Percentiles rank a stretch among this genome's conserved stretches.
These are phyloP conservation scores for Tinospora cordifolia DNA, from an alignment of 164 flowering plant species.

Conservation along the genomic window DNA sequence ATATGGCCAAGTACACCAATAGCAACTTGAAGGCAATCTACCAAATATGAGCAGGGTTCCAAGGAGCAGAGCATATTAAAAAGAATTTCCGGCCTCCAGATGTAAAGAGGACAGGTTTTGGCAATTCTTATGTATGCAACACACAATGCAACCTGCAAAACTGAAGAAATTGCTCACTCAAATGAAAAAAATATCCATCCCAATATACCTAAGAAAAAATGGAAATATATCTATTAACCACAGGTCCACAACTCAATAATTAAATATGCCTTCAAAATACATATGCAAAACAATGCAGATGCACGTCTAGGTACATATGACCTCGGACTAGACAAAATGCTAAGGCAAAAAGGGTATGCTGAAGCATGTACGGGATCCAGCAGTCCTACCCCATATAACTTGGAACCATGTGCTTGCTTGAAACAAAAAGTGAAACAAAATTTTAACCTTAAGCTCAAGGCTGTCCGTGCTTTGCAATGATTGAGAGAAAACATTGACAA, in stretches of 20 bases:
- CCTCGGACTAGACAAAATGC: neutral
- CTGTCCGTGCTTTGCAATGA: slow-evolving; percentile 60
- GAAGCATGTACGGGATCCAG: neutral
- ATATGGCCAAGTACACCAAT: slow-evolving; percentile 49
- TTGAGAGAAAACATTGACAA: slow-evolving; percentile 44
- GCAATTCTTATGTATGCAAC: slow-evolving; percentile 63
- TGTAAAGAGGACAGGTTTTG: slow-evolving; percentile 59
- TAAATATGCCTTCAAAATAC: neutral
- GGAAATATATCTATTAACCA: neutral
- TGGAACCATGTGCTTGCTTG: neutral
- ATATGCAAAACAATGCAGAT: neutral
- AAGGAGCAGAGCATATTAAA: slow-evolving; percentile 41
- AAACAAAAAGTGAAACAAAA: neutral
- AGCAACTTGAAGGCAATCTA: slow-evolving; percentile 59
- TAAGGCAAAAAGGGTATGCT: neutral
- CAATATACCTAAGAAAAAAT: neutral
- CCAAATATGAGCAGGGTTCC: slow-evolving; percentile 46
- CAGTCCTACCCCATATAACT: neutral
- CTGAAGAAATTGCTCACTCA: slow-evolving; percentile 2
- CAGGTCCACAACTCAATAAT: too few species aligned
- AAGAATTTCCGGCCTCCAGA: slow-evolving; percentile 79
- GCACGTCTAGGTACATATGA: neutral
- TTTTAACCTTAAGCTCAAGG: slow-evolving; percentile 69
- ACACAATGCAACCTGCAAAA: slow-evolving; percentile 69
- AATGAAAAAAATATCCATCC: neutral